These are phyloP conservation scores for Phyllosticta paracitricarpa DNA, from an alignment of 2,329 filamentous ascomycete species.

Conservation along the genomic window DNA sequence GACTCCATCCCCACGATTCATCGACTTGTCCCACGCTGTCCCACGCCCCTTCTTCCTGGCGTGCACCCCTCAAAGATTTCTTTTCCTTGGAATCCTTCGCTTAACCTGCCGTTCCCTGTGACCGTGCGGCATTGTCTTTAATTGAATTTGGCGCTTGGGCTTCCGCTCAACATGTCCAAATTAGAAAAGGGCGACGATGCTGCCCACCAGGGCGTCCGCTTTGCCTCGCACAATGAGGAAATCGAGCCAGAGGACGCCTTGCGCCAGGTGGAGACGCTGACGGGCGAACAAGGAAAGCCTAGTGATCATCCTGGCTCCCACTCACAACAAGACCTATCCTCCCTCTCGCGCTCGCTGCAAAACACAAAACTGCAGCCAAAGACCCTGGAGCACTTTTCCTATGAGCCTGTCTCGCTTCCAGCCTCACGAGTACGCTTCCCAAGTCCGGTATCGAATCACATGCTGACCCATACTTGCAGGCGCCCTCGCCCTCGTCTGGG, in stretches of 20 bases:
- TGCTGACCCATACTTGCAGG: constrained; percentile 26
- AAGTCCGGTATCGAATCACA: constrained; percentile 7
- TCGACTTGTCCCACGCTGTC: neutral
- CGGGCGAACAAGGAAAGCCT: constrained; percentile 15
- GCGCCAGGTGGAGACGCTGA: constrained; percentile 23
- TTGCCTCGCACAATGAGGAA: constrained; percentile 30
- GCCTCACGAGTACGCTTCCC: constrained; percentile 60
- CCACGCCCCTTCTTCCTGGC: neutral
- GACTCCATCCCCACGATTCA: neutral
- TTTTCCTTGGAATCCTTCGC: neutral
- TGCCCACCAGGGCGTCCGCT: constrained; percentile 27
- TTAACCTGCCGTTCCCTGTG: neutral
- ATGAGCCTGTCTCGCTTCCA: constrained; percentile 83
- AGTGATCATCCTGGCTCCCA: constrained; percentile 31
- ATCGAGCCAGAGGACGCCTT: constrained; percentile 26
- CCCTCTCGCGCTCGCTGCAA: constrained; percentile 62
- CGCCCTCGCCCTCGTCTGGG: constrained; percentile 38
- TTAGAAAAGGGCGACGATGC: constrained; percentile 10
- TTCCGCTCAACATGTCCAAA: constrained; percentile 8
- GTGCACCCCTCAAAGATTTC: neutral
- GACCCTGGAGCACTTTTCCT: constrained; percentile 77
- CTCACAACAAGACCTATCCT: constrained; percentile 55
- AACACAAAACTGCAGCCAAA: constrained; percentile 68
- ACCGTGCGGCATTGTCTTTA: neutral
- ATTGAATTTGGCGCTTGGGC: neutral